Evolutionary conservation across 73 alveolate species (phyloP).

Genomic region (Stentor roeselii): DNA sequence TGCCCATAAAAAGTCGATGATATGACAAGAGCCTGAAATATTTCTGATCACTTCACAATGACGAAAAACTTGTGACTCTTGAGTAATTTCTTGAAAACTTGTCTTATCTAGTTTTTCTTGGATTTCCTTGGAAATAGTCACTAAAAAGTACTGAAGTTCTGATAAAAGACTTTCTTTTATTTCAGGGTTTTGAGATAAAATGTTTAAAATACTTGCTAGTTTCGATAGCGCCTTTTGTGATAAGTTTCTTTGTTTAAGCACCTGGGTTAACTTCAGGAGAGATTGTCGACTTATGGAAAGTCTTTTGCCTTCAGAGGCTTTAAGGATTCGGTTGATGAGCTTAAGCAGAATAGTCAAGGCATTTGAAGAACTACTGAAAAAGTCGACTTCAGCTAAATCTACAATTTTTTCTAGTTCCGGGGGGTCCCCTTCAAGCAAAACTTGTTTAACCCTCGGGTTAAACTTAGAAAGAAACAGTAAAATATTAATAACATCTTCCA

Average conservation of each 20-base stretch:
- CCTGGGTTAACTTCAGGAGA: too few species aligned
- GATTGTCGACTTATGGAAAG: too few species aligned
- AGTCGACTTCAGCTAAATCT: too few species aligned
- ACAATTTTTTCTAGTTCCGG: too few species aligned
- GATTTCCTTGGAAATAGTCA: not conserved
- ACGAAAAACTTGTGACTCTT: not conserved
- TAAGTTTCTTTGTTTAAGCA: not conserved
- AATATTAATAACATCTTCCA: too few species aligned
- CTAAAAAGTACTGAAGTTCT: not conserved
- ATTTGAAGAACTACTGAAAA: too few species aligned
- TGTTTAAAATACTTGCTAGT: not conserved
- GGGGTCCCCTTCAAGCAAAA: too few species aligned
- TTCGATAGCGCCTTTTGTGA: not conserved
- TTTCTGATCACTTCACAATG: not conserved
- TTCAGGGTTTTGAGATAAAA: not conserved
- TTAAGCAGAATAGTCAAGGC: too few species aligned
- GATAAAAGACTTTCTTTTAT: not conserved
- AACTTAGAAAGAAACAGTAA: too few species aligned
- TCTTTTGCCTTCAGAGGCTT: too few species aligned
- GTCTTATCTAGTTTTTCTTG: not conserved
- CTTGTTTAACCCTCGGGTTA: too few species aligned
- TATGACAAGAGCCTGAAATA: not conserved
- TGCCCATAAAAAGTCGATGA: not conserved
- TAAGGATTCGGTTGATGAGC: too few species aligned
- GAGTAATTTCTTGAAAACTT: not conserved